Conservation (phyloP, 2,329 filamentous ascomycete species). For the Penicillium sp. region DNA sequence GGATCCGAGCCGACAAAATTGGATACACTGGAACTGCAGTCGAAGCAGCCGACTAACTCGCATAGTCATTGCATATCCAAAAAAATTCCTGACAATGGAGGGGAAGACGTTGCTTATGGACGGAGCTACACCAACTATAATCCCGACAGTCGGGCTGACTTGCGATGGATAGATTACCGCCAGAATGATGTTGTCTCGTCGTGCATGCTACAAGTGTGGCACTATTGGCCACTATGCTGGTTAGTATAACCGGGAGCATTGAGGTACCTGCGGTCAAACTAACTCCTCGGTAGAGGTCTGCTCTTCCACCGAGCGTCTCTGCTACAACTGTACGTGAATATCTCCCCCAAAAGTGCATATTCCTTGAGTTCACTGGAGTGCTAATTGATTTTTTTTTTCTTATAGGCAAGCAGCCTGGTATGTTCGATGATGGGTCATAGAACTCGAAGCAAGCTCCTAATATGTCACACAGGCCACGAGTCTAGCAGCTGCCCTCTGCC, state of each 20-base stretch:
- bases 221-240: slow-evolving; percentile 70
- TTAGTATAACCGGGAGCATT: slow-evolving; percentile 31
- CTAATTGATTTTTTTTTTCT: slow-evolving; percentile 20
- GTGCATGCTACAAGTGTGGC: slow-evolving; percentile 76
- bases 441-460: slow-evolving; percentile 16
- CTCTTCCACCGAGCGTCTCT: slow-evolving; percentile 95
- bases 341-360: slow-evolving; percentile 2
- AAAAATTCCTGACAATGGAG: background rate
- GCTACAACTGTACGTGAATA: slow-evolving; percentile 86
- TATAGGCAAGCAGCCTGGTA: slow-evolving; percentile 50
- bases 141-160: slow-evolving; percentile 14
- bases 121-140: slow-evolving; percentile 4
- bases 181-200: slow-evolving; percentile 77
- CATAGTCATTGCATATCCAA: background rate
- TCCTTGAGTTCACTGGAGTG: slow-evolving; percentile 10
- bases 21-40: background rate
- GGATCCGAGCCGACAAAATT: background rate
- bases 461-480: slow-evolving; percentile 69
- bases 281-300: slow-evolving; percentile 71
- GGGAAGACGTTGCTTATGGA: slow-evolving; percentile 11
- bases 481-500: slow-evolving; percentile 96
- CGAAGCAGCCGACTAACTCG: background rate
- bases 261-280: slow-evolving; percentile 6
- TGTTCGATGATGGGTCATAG: slow-evolving; percentile 18
- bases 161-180: slow-evolving; percentile 21